Percentiles rank a stretch among this genome's conserved stretches.
These are phyloP conservation scores for Claviceps pazoutovae DNA, from an alignment of 2,329 filamentous ascomycete species.

Conservation along the genomic window DNA sequence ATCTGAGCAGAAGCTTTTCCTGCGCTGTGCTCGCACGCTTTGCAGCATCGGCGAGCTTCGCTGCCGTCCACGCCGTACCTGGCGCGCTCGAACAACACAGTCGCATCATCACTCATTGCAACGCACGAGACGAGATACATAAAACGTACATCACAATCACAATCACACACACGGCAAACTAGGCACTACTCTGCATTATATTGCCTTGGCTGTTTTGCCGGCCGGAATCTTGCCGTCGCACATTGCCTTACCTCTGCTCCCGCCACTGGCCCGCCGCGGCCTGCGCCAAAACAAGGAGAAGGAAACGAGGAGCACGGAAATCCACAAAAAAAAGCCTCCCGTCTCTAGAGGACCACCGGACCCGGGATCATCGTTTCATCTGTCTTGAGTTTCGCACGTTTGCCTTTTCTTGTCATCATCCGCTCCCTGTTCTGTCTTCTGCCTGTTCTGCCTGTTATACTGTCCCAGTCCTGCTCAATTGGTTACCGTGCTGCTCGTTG, in stretches of 20 bases:
- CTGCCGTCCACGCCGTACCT: not conserved
- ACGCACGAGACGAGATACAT: too few species aligned
- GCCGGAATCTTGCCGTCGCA: too few species aligned
- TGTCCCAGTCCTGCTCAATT: not conserved
- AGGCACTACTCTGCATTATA: not conserved
- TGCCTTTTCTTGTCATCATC: not conserved
- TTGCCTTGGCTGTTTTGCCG: not conserved
- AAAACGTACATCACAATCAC: too few species aligned
- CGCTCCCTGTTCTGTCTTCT: not conserved
- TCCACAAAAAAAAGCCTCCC: not conserved
- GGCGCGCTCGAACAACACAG: not conserved
- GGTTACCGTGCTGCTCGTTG: not conserved
- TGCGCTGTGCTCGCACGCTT: too few species aligned
- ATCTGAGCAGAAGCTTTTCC: too few species aligned
- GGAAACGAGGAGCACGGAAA: not conserved
- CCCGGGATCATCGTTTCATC: not conserved
- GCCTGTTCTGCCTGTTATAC: too few species aligned
- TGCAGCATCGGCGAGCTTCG: too few species aligned
- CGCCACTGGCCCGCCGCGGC: slow-evolving; percentile 1
- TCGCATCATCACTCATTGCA: too few species aligned
- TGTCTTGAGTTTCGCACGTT: not conserved
- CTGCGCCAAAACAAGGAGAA: slow-evolving; percentile 1
- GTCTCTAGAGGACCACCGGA: not conserved
- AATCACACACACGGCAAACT: too few species aligned
- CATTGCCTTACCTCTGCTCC: not conserved